These are phyloP conservation scores for Angophora floribunda DNA, from an alignment of 345 rosid genomes.

Conservation along the genomic window DNA sequence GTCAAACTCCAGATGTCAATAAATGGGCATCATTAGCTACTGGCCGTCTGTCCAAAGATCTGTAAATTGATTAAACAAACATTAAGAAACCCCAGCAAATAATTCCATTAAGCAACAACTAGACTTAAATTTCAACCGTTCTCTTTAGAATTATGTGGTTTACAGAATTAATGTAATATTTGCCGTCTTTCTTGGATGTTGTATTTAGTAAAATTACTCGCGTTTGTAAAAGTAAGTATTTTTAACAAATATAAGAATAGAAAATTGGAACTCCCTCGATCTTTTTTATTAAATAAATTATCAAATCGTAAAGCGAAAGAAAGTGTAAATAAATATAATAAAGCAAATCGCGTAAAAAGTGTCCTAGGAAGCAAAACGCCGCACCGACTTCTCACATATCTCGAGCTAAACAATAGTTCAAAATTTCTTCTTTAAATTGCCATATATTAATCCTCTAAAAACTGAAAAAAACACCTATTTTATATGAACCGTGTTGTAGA, in stretches of 20 bases:
- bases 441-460: too few species aligned
- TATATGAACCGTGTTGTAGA: too few species aligned
- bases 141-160: too few species aligned
- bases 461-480: too few species aligned
- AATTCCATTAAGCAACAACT: too few species aligned
- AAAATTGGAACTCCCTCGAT: not conserved
- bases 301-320: not conserved
- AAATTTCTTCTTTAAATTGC: too few species aligned
- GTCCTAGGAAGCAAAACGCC: not conserved
- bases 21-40: not conserved
- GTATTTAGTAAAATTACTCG: not conserved
- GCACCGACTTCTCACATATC: not conserved
- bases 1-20: not conserved
- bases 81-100: rapidly evolving
- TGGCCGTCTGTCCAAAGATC: not conserved
- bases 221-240: not conserved
- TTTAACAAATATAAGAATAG: not conserved
- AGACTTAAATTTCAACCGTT: not conserved
- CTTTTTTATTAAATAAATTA: not conserved
- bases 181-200: not conserved
- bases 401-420: too few species aligned
- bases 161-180: not conserved
- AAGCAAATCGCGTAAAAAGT: not conserved
- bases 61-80: not conserved
- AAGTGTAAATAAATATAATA: not conserved